Evolutionary conservation across 306 rosid species (phyloP), one percentile per base, ranked within the genome.

Genomic region (Vigna nakashimae): DNA sequence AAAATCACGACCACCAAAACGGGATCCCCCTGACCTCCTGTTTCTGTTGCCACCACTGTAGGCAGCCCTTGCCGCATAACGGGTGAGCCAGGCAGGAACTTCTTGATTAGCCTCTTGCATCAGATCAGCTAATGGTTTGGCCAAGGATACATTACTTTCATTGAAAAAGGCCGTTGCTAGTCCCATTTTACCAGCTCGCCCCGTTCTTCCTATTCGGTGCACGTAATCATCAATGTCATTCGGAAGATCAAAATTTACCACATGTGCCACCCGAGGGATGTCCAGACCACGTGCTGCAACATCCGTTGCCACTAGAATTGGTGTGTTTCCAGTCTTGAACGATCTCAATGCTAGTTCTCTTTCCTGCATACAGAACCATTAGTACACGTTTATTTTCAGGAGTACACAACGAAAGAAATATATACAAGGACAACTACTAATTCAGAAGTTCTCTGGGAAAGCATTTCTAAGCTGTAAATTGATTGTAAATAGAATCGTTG

Each of bases 261-360:
- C 97, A 12, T 91, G 97, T 48, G 90, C 91, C 30, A 91, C 97
- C 26, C 86, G 89, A 13, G 97, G 97, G 53, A 91, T 91, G 67
- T 91, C 97, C 64, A 91, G 94, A 67, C 97, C 97, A 73, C 97
- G 92, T 53, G 97, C 94, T 20, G 97, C 97, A 75, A 91, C 94
- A 79, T 91, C 97, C 3, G 97, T 91, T 57, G 97, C 97, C 84
- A 91, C 97, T 58, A 91, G 76, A 76, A 91, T 91, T 64, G 97
- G 97, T 9, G 97, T 88, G 50, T 85, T 74, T 65, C 97, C 97
- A 57, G 82, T 89, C 85, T 91, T 89, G 84, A 91, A 88, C 2
- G 92, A 91, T 65, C 91, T 89, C 73, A 91, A 72, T 67, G 97
- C 97, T 14, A 78, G 80, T 82, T 91, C 94, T 86, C 97, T 89